Percentiles rank a stretch among this genome's conserved stretches.
Evolutionary conservation across 2,329 filamentous ascomycete species (phyloP).

Genomic region (Pseudopithomyces chartarum): DNA sequence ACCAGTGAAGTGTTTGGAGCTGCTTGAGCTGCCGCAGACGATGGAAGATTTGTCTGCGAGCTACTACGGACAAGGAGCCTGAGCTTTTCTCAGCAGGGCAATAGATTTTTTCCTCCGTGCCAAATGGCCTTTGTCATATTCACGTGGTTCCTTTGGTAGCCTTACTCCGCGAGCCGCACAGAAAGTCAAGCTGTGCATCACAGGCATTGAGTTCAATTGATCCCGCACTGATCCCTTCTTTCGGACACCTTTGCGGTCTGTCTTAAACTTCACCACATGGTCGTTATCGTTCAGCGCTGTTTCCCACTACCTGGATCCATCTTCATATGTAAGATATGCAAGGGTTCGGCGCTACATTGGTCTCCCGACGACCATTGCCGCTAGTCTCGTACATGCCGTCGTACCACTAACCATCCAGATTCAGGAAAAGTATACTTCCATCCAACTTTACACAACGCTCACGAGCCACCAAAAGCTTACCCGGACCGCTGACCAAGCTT

Average conservation of each 20-base stretch:
- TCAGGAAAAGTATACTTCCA: background rate
- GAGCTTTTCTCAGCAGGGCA: no score
- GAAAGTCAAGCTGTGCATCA: no score
- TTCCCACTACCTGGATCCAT: background rate
- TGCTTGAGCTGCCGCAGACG: conserved; percentile 2
- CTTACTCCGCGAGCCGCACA: no score
- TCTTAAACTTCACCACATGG: no score
- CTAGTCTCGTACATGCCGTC: background rate
- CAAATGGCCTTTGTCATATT: no score
- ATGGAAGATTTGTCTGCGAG: background rate
- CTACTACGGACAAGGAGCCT: no score
- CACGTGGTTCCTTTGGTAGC: no score
- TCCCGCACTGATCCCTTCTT: no score
- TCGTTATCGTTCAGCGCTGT: no score
- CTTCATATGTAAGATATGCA: background rate
- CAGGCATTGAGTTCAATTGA: no score
- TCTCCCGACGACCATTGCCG: background rate
- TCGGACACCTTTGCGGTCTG: no score
- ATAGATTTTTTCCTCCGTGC: no score
- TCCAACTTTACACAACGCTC: background rate
- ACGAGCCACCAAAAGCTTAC: background rate
- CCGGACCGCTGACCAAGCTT: background rate
- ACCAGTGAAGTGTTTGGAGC: conserved; percentile 5
- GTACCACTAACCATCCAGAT: background rate
- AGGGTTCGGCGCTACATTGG: background rate